phyloP scores from a whole-genome alignment of 768 basidiomycete genomes.

The Hortiboletus flavorubellus region DNA sequence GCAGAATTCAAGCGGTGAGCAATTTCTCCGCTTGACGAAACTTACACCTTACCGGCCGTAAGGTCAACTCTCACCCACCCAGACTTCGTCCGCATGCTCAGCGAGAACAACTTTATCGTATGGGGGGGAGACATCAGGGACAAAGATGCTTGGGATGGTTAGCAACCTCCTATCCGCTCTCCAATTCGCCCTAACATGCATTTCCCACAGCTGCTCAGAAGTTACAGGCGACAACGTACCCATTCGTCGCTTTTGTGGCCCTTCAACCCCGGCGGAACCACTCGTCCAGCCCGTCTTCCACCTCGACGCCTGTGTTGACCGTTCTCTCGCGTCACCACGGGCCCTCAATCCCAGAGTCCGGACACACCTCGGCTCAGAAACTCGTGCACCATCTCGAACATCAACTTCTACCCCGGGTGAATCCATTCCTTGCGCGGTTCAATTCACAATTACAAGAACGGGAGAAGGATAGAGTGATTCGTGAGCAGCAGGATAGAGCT shows the following conservation, averaged over 20 bases:
- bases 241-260: constrained; percentile 88
- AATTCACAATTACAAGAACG: constrained; percentile 47
- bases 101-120: constrained; percentile 72
- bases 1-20: constrained; percentile 79
- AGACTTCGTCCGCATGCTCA: constrained; percentile 61
- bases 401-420: constrained; percentile 77
- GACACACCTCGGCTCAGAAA: constrained; percentile 58
- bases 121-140: constrained; percentile 94
- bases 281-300: constrained; percentile 31
- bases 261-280: constrained; percentile 67
- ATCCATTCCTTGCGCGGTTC: constrained; percentile 68
- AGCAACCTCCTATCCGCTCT: background rate
- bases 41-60: background rate
- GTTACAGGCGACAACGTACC: constrained; percentile 86
- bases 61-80: constrained; percentile 77
- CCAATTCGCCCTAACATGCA: background rate
- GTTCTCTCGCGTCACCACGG: constrained; percentile 88
- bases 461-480: constrained; percentile 54
- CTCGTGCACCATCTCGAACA: constrained; percentile 65
- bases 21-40: background rate
- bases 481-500: constrained; percentile 81
- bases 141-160: constrained; percentile 76
- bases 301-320: constrained; percentile 55
- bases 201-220: constrained; percentile 52
- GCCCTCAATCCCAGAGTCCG: constrained; percentile 43